A percentile compares a stretch with the other conserved stretches of the same genome.
Conservation (phyloP, 106 monocot genomes). For the Amphibolis antarctica region DNA sequence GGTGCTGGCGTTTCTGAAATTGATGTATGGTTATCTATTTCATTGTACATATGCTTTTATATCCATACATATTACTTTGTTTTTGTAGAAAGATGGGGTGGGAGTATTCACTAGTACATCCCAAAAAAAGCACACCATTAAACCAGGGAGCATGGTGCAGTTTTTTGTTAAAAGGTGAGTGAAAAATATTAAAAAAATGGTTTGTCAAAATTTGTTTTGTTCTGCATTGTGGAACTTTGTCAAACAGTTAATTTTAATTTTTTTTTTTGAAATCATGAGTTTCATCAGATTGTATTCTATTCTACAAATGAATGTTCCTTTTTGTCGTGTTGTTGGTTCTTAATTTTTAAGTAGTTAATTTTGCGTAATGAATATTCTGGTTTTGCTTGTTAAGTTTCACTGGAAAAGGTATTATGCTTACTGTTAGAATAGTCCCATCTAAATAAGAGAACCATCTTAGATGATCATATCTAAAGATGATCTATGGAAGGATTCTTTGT, state of each 20-base stretch:
- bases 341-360: not conserved
- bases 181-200: no score
- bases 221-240: not conserved
- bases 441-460: no score
- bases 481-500: no score
- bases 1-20: not conserved
- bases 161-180: conserved; percentile 59
- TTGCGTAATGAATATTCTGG: not conserved
- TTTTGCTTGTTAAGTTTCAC: not conserved
- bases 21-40: not conserved
- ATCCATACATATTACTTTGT: not conserved
- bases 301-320: no score
- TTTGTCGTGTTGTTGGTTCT: no score
- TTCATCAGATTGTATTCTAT: no score
- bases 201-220: no score
- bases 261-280: no score
- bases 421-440: no score
- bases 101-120: conserved; percentile 24
- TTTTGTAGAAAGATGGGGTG: conserved; percentile 29
- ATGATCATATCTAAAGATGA: no score
- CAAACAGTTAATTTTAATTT: no score
- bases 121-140: conserved; percentile 46
- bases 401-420: no score
- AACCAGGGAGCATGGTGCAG: conserved; percentile 45
- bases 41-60: not conserved